Percentiles rank a stretch among this genome's conserved stretches.
These are phyloP conservation scores for Kurtzmaniella quercitrusa DNA, from an alignment of 1,139 yeast genomes.

Conservation along the genomic window DNA sequence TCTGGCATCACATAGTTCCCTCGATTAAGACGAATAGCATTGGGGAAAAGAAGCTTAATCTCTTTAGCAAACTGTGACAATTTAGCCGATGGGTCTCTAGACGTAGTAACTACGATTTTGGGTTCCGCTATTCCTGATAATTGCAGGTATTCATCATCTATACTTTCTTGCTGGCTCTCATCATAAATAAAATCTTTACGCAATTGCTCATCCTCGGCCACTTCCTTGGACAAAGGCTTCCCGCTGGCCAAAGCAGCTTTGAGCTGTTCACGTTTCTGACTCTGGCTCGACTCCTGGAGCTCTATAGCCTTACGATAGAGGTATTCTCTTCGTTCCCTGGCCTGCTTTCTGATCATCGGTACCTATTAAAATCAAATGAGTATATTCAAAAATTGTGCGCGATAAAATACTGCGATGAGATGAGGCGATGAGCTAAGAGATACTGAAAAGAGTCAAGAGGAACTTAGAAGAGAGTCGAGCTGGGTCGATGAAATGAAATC, in stretches of 20 bases:
- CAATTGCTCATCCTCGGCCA: slow-evolving; percentile 80
- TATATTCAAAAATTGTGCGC: neutral
- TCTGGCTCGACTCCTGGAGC: slow-evolving; percentile 80
- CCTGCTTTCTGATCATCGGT: slow-evolving; percentile 76
- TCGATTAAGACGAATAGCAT: slow-evolving; percentile 82
- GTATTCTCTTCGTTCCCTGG: slow-evolving; percentile 93
- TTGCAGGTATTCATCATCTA: slow-evolving; percentile 89
- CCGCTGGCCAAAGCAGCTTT: slow-evolving; percentile 90
- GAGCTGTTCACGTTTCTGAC: slow-evolving; percentile 81
- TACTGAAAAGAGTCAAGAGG: neutral
- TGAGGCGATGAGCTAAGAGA: neutral
- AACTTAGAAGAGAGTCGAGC: too few species aligned
- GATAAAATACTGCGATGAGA: neutral
- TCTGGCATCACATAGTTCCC: slow-evolving; percentile 89
- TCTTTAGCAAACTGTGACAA: slow-evolving; percentile 91
- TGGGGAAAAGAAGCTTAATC: slow-evolving; percentile 83
- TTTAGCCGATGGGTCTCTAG: slow-evolving; percentile 84
- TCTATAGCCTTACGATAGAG: slow-evolving; percentile 84
- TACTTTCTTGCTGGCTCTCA: slow-evolving; percentile 59
- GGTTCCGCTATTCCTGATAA: slow-evolving; percentile 89
- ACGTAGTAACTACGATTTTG: slow-evolving; percentile 87
- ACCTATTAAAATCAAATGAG: neutral
- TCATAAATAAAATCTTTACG: slow-evolving; percentile 84
- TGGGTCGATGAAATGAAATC: too few species aligned
- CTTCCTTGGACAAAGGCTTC: slow-evolving; percentile 80